Evolutionary conservation across 768 basidiomycete genomes (phyloP), one percentile per base, ranked within the genome.

Genomic region (Saitozyma sp.): DNA sequence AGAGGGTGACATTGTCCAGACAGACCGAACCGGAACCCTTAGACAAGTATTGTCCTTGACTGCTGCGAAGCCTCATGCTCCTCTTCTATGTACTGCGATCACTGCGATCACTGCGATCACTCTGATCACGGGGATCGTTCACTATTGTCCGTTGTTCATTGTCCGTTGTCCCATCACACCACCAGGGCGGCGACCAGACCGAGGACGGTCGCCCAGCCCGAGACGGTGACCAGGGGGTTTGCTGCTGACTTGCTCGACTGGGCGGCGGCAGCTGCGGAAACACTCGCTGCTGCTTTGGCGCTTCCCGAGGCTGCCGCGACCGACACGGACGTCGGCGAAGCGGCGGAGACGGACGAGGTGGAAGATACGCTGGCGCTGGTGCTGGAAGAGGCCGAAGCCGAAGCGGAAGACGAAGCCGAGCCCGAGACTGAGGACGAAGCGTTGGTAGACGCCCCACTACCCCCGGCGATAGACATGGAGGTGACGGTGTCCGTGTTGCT

Each of bases 401-500:
- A 54, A 13, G 60, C 29, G 39, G 54, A 45, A 9, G 58, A 43
- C 39, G 64, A 52, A 16, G 61, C 50, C 1, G 66, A 55, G n/a
- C 62, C 42, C 10, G 68, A 59, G 14, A 67, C 59, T 13, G 64
- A 62, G 4, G 69, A 59, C 10, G 58, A 50, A 13, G 60, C 39
- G 37, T 46, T 59, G 38, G 38, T 56, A 14, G 48, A 50, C 13
- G 60, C 56, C 3, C 56, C 40, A 29, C 51, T 61, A 19, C 48
- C 62, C 37, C 51, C 66, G 17, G 60, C 73, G 53, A 70, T 62
- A 16, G 66, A 61, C 65, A 69, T 63, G 45, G 61, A 54, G 10
- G 65, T 65, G 29, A 72, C 67, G 41, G 65, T 43, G 6, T 20
- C 65, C 29, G 68, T 65, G 52, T 73, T 66, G 29, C 49, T 59